Base-by-base conservation (phyloP, 2,329 filamentous ascomycete species). In the Nemania sp. region DNA sequence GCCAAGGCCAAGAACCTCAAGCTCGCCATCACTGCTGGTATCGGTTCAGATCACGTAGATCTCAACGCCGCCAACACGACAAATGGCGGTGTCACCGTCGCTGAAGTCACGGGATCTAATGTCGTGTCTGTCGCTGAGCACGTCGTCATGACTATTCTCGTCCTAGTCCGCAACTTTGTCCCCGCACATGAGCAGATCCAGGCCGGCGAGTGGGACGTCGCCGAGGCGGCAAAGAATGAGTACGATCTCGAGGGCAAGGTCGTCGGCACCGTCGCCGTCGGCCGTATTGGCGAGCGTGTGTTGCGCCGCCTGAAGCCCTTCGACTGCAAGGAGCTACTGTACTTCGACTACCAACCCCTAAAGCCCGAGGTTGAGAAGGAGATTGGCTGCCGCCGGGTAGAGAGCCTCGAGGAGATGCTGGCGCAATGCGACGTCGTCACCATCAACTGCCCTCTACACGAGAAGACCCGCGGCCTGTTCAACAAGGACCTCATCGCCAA, bases 1-100 rank as follows among this genome's bases (percentile, higher is more conserved):
- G 93, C 93, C 78, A 97, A 96, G 87, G 96, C 96, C 75, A 98
- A 98, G 92, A 98, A 99, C 67, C 92, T 99, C 78, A 98, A 98
- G 90, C 87, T 99, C 70, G 95, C 95, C 81, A 85, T 99, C 82
- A 99, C 96, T 59, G 96, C 96, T 76, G 96, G 96, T 86, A 97
- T 99, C 79, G 96, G 96, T 75, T 98, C 95, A 60, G 96, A 99
- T 85, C 96, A 99, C 83, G 93, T 99, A 80, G 96, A 99, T 85
- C 89, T 98, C 72, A 90, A 98, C 81, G 94, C 93, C 52, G 96
- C 96, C 82, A 98, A 98, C 92, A 94, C 91, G 86, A 98, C 94
- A 84, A 99, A 99, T 82, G 95, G 95, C 78, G 96, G 96, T 80
- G 85, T 98, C 84, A 99, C 94, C 76, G 96, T 99, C 70, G 94